Base-by-base conservation (phyloP, 2,329 filamentous ascomycete genomes). In the Colletotrichum sp. region DNA sequence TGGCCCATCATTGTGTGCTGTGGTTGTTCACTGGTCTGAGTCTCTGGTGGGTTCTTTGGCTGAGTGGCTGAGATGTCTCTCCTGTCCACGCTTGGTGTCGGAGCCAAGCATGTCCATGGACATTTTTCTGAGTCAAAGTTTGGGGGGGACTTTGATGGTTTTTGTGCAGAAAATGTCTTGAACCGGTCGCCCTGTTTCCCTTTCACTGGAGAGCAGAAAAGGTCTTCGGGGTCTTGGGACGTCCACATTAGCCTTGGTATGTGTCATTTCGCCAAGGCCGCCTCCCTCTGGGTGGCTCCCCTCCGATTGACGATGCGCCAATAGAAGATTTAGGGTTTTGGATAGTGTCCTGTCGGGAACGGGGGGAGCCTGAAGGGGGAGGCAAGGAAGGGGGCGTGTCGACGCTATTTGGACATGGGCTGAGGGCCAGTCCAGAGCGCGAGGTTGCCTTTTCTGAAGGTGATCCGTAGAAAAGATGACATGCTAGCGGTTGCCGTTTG, bases 211-310 rank as follows among this genome's bases (percentile, higher is more conserved):
- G 39, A 44, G 39, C 39, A 44, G 39, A n/a, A 18, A n/a, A 18
- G 9, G 28, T 30, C 59, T 62, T 30, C 26, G 59, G 44, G 71
- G 67, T 57, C 59, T 74, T 70, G 71, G 71, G 44, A 39, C 71
- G 59, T 65, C 71, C 32, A 34, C 59, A 34, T 65, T 44, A 49
- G 67, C 60, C 60, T 71, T 74, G 67, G 72, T 62, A 75, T 66
- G 67, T 75, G 68, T 71, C 49, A 75, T 66, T 66, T 60, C 60
- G 68, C 72, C 72, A 75, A 75, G 72, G n/a, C 68, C 28, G 36
- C 52, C 66, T 52, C 52, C 52, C 16, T 55, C 18, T 21, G 5
- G 10, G 21, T 52, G 24, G 36, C 16, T 32, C 39, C 34, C 9
- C 16, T 32, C n/a, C 71, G 57, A 69, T 55, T 32, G 67, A 28